phyloP scores from a whole-genome alignment of 192 early-diverging fungal species.

The Thoreauomyces humboldtii region DNA sequence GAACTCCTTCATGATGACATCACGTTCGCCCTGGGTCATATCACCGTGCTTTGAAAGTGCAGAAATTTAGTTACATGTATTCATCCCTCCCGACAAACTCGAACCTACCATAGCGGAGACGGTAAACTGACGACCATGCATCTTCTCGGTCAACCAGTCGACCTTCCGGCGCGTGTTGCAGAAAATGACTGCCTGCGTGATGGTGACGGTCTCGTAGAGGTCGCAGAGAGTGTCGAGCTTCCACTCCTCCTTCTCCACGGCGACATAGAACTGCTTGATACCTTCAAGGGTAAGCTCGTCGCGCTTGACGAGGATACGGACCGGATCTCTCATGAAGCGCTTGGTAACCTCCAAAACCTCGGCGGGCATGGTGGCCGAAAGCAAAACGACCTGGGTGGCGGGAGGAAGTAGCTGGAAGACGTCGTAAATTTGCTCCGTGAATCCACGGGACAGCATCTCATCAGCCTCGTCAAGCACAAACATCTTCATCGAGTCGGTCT shows the following conservation, averaged over 20 bases:
- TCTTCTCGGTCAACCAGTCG: slow-evolving; percentile 98
- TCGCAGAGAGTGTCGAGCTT: slow-evolving; percentile 98
- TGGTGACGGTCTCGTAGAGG: slow-evolving; percentile 96
- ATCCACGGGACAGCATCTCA: slow-evolving; percentile 97
- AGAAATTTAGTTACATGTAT: not conserved
- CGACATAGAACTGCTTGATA: slow-evolving; percentile 96
- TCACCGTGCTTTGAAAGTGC: slow-evolving; percentile 77
- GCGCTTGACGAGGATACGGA: slow-evolving; percentile 98
- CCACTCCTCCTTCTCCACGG: slow-evolving; percentile 99
- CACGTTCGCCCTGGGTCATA: slow-evolving; percentile 95
- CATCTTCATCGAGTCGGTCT: slow-evolving; percentile 88
- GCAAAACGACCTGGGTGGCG: slow-evolving; percentile 90
- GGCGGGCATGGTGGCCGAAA: slow-evolving; percentile 94
- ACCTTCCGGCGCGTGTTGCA: slow-evolving; percentile 99
- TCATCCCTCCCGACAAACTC: not conserved
- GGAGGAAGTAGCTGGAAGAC: slow-evolving; percentile 91
- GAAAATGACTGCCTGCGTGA: slow-evolving; percentile 99
- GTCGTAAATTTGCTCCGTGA: slow-evolving; percentile 98
- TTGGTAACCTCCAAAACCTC: slow-evolving; percentile 95
- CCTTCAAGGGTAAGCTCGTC: slow-evolving; percentile 94
- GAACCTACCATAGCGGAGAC: slow-evolving; percentile 80
- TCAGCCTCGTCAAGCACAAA: slow-evolving; percentile 99
- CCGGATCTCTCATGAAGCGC: slow-evolving; percentile 98
- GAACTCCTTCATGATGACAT: slow-evolving; percentile 99
- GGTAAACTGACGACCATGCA: slow-evolving; percentile 86